Base-by-base conservation (phyloP, 2,329 filamentous ascomycete species). In the Trichophyton verrucosum region DNA sequence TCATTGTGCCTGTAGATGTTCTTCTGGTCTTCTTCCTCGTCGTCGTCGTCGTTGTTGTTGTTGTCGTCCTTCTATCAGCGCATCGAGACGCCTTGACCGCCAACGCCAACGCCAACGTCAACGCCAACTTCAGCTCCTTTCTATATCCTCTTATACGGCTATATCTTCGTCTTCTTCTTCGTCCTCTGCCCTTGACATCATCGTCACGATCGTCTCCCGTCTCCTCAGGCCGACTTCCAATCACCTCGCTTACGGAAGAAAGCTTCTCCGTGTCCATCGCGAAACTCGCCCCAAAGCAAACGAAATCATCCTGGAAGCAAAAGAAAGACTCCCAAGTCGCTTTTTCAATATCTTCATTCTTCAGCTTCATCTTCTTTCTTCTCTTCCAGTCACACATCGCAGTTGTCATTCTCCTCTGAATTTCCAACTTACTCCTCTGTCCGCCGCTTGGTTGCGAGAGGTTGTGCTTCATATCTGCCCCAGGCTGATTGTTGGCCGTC, bases 361-460 rank as follows among this genome's bases (percentile, higher is more conserved):
- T 56, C 30, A 44, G 8, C 22, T 36, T 58, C 44, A 40, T 65
- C 67, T 65, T 68, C 65, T 64, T 66, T 66, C 65, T 53, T 33
- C 15, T 56, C 40, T 55, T 65, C 67, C 17, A n/a, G 11, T 17
- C 66, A 64, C 70, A 66, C 67, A 62, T 66, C 65, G 66, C 67
- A 38, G 33, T 38, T 66, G 64, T 59, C 47, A 24, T 15, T 38
- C 27, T 59, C 11, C 20, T 33, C 56, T 44, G 40, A n/a, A 36
- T 49, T 36, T 9, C 33, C 33, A 33, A 15, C 62, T 61, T 61
- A 66, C 70, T 44, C 44, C 27, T 47, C 42, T 60, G 46, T 24
- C 49, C 42, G 61, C 47, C 53, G 57, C 15, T 33, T 24, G 15
- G 33, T 22, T 38, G 22, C 55, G 60, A 53, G 33, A 46, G 42